Evolutionary conservation across 371 early-diverging fungal species (phyloP).

Genomic region (Syncephalastrum racemosum): DNA sequence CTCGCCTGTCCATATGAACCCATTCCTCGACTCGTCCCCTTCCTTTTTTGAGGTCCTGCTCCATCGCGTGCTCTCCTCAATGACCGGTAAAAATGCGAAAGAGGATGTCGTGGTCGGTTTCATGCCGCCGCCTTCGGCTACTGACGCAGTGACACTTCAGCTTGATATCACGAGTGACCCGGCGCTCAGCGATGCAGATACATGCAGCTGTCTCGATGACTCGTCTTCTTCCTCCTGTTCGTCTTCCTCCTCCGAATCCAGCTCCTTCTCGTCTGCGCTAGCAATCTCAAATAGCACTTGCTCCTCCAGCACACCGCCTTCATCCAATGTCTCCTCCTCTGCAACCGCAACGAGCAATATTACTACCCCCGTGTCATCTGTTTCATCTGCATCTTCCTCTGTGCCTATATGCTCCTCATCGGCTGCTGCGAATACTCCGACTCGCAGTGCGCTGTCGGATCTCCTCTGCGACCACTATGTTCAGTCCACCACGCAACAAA

Average conservation of each 20-base stretch:
- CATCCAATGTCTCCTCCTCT: too few relatives aligned
- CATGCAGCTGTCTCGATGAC: slow-evolving; percentile 17
- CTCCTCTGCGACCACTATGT: slow-evolving; percentile 45
- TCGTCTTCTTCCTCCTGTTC: slow-evolving; percentile 6
- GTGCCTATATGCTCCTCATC: not conserved
- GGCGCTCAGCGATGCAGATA: slow-evolving; percentile 9
- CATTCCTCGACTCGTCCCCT: slow-evolving; percentile 10
- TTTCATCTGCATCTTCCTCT: too few relatives aligned
- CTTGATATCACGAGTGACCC: too few relatives aligned
- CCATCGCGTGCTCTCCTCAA: slow-evolving; percentile 3
- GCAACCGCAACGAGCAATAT: too few relatives aligned
- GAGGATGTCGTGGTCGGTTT: slow-evolving; percentile 19
- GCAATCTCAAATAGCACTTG: too few relatives aligned
- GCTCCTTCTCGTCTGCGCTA: too few relatives aligned
- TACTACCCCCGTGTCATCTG: too few relatives aligned
- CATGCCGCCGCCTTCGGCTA: slow-evolving; percentile 18
- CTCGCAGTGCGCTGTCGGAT: slow-evolving; percentile 30
- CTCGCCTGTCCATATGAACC: too few relatives aligned
- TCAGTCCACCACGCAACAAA: slow-evolving; percentile 18
- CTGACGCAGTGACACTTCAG: too few relatives aligned
- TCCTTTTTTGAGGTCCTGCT: slow-evolving; percentile 14
- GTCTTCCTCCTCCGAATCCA: not conserved
- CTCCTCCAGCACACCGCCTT: too few relatives aligned
- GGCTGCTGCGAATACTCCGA: not conserved
- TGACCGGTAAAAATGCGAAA: not conserved